Evolutionary conservation across 345 rosid species (phyloP).

Genomic region (Gossypium thurberi): DNA sequence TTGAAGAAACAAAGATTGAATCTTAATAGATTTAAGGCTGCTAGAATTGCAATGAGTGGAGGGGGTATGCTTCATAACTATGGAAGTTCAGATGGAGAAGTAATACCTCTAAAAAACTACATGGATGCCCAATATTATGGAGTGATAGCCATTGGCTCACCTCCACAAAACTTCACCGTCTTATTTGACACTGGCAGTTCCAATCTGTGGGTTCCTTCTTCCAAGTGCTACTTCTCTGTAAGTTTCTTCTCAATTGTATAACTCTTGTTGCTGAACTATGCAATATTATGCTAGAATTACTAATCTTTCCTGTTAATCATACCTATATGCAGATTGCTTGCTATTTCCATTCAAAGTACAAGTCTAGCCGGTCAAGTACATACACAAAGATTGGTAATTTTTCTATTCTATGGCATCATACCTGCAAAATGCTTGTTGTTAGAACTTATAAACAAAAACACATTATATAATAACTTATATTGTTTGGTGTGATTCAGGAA

Average conservation of each 20-base stretch:
- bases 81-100: constrained; percentile 24
- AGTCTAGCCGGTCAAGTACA: constrained; percentile 53
- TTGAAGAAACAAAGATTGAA: constrained; percentile 60
- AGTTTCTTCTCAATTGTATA: constrained; percentile 19
- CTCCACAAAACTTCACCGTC: constrained; percentile 68
- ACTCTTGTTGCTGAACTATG: neutral
- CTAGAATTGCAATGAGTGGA: constrained; percentile 26
- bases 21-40: constrained; percentile 31
- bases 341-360: constrained; percentile 66
- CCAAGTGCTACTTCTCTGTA: constrained; percentile 65
- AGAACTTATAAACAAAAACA: neutral
- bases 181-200: constrained; percentile 83
- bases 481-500: constrained; percentile 32
- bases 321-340: constrained; percentile 53
- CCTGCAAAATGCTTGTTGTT: neutral
- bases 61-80: constrained; percentile 5
- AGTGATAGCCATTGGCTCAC: constrained; percentile 68
- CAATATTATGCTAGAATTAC: neutral
- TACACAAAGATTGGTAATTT: constrained; percentile 44
- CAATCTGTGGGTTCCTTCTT: constrained; percentile 83
- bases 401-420: neutral
- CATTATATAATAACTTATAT: neutral
- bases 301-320: neutral
- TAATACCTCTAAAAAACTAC: constrained; percentile 61
- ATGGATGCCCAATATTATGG: constrained; percentile 71